Evolutionary conservation across 2,329 filamentous ascomycete genomes (phyloP), one percentile per base, ranked within the genome.

Genomic region (Triangularia setosa): DNA sequence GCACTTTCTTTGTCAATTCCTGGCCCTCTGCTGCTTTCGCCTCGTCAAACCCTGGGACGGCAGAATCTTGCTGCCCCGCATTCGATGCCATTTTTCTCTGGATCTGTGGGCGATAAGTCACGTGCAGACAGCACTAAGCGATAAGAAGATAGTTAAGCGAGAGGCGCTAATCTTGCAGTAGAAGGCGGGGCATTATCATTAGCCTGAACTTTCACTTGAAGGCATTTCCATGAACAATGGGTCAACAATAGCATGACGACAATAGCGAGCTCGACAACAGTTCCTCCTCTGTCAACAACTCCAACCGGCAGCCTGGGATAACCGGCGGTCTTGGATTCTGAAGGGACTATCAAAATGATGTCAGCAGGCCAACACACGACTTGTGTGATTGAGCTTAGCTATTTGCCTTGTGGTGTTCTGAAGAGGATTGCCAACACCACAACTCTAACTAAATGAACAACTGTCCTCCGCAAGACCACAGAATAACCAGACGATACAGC

Each of bases 11-110:
- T 63, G 54, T 48, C 40, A 21, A 48, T 48, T 48, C 58, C 30
- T 48, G 48, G 63, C 28, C 63, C 33, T 58, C 28, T 33, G 40
- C 18, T 48, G 53, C 24, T 55, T 61, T 28, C 58, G 40, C 65
- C 57, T 66, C 64, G 58, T 27, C 60, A 67, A 65, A 62, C 58
- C 58, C 58, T 60, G 58, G 40, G 40, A 27, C 58, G n/a, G 48
- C 66, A 69, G 67, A 67, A 70, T 65, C 66, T 68, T 66, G 65
- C 52, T 68, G 69, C 69, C 68, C 68, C 69, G 68, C 69, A 71
- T 66, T 61, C 60, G 61, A 65, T 61, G 68, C 69, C 69, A 71
- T 70, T 70, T 71, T 70, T 70, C 67, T 55, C 55, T 48, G 23
- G 56, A 35, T 69, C 63, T 69, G 69, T 69, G 68, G 65, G 69